A percentile compares a stretch with the other conserved stretches of the same genome.
Conservation (phyloP, 441 rosid species). For the Eugenia klotzschiana region DNA sequence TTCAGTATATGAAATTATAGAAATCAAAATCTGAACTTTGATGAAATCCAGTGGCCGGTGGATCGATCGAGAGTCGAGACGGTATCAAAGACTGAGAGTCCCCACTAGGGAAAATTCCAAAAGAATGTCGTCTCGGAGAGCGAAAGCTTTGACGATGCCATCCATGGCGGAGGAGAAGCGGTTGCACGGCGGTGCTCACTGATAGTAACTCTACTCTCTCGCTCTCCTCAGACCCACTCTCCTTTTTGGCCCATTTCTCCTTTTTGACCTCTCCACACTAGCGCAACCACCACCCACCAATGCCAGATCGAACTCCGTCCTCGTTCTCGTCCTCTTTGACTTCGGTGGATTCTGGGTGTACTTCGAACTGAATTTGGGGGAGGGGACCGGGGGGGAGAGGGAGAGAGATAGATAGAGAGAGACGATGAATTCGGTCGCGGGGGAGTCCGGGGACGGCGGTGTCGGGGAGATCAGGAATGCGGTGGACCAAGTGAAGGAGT, state of each 20-base stretch:
- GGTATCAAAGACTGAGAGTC: background rate
- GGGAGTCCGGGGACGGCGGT: background rate
- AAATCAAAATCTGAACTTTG: background rate
- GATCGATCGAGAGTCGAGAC: background rate
- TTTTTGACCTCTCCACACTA: background rate
- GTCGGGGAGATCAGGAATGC: slow-evolving; percentile 2
- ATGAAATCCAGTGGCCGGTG: background rate
- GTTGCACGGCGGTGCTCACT: background rate
- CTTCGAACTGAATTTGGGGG: background rate
- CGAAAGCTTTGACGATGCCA: background rate
- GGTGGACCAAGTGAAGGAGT: slow-evolving; percentile 21
- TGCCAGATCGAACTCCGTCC: background rate
- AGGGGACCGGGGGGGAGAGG: background rate
- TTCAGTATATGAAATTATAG: background rate
- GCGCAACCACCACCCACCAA: background rate
- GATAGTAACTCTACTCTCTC: too few species aligned
- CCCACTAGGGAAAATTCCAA: background rate
- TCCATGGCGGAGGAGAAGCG: background rate
- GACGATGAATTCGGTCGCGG: background rate
- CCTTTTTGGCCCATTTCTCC: background rate
- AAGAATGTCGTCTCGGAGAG: too few species aligned
- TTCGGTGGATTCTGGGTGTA: background rate
- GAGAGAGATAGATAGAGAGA: background rate
- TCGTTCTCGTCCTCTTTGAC: background rate
- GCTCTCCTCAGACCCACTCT: too few species aligned